Conservation (phyloP, 495 filamentous ascomycete species). For the Trypethelium eluteriae region DNA sequence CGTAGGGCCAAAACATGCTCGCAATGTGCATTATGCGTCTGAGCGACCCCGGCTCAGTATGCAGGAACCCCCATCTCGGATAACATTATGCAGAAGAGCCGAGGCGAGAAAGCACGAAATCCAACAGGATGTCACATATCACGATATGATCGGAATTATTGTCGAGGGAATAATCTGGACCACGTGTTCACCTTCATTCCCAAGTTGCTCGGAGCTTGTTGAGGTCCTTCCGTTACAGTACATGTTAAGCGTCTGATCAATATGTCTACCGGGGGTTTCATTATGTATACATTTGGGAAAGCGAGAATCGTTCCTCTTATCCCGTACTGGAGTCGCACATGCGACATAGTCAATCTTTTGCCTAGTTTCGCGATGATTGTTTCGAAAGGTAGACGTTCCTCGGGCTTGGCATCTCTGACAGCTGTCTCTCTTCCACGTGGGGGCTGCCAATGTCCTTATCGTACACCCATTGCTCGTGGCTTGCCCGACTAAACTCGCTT, state of each 20-base stretch:
- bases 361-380: neutral
- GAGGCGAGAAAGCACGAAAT: neutral
- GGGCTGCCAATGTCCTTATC: neutral
- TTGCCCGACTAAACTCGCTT: neutral
- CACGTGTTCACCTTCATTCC: no score
- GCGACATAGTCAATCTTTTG: neutral
- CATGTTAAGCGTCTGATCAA: no score
- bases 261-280: no score
- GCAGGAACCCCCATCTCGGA: neutral
- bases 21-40: neutral
- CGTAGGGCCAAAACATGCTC: neutral
- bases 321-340: no score
- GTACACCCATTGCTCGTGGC: neutral
- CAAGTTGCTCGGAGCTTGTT: no score
- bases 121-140: no score
- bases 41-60: neutral
- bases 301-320: no score
- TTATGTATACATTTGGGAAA: no score
- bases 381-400: neutral
- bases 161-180: no score
- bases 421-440: neutral
- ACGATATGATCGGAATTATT: no score
- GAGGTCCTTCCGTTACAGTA: no score
- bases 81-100: neutral
- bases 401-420: neutral